Conservation (phyloP, 768 basidiomycete genomes). For the Hemileccinum impolitum region DNA sequence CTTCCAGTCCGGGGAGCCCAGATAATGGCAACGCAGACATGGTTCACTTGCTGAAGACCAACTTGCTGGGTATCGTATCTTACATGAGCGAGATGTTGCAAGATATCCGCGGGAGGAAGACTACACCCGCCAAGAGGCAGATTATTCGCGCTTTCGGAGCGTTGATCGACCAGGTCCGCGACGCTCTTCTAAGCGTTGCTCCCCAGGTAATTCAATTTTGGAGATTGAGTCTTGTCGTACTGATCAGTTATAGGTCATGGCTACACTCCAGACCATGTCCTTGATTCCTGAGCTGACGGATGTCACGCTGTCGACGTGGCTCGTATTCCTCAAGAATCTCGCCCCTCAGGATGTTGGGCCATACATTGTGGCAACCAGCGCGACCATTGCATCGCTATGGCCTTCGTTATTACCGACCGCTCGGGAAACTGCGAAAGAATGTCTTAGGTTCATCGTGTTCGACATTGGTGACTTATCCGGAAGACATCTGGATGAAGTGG, state of each 20-base stretch:
- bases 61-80: conserved; percentile 84
- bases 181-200: conserved; percentile 68
- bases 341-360: conserved; percentile 70
- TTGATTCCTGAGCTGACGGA: conserved; percentile 69
- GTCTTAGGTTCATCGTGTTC: conserved; percentile 67
- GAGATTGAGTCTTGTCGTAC: conserved; percentile 2
- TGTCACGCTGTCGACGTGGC: conserved; percentile 78
- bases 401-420: conserved; percentile 50
- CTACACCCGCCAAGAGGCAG: conserved; percentile 62
- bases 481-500: conserved; percentile 69
- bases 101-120: conserved; percentile 76
- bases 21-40: conserved; percentile 37
- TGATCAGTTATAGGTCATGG: conserved; percentile 72
- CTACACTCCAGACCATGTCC: conserved; percentile 90
- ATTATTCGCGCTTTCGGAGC: conserved; percentile 77
- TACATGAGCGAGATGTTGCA: conserved; percentile 84
- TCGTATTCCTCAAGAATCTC: conserved; percentile 67
- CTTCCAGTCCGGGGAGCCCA: conserved; percentile 24
- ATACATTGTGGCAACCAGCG: conserved; percentile 83
- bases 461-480: conserved; percentile 55
- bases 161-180: conserved; percentile 67
- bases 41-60: conserved; percentile 60
- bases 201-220: conserved; percentile 65
- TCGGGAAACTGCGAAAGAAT: conserved; percentile 51
- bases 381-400: conserved; percentile 82